Evolutionary conservation across 352 stramenopile genomes (phyloP), one percentile per base, ranked within the genome.

Genomic region (Pythium rhizo-oryzae): DNA sequence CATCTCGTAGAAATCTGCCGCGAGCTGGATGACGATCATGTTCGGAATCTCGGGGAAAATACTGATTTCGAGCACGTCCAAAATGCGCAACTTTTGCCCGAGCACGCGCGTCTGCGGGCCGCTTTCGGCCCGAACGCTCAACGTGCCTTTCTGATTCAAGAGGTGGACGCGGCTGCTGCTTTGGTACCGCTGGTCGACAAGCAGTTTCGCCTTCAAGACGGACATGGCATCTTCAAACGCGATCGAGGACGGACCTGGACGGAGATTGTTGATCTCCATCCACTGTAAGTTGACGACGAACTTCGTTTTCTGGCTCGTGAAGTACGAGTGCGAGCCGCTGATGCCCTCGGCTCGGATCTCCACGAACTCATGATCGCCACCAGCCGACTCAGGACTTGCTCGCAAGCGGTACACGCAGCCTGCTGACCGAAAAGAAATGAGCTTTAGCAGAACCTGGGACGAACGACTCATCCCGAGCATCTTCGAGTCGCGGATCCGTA

Each of bases 1-100:
- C 9, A 95, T 72, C 1, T 93, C 87, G 61, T 93, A 95, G 43
- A 95, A 93, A 47, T 95, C 87, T 12, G 80, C 72, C 0, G 85
- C 83, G 1, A 95, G 77, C 62, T 95, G 87, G 58, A 95, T 93
- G 23, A 92, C 82, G 46, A 95, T 92, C 72, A 92, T 87, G 59
- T 95, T 92, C 21, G 79, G 78, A 15, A 95, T 79, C 50, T 93
- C 87, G 8, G 87, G 87, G 49, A 95, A 95, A 61, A 95, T 82
- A 33, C 83, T 93, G 49, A 95, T 77, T 63, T 95, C 87, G 3
- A 95, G 67, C 15, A 93, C 76, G 59, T 95, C 84, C 50, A 91
- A 61, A 0, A 95, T 80, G 0, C 85, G 81, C 13, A 95, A 62
- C 49, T 91, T 92, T 47, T 92, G 82, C 0, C 81, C 79, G 13